These are phyloP conservation scores for Brassica napus DNA, from an alignment of 345 rosid genomes.

Conservation along the genomic window DNA sequence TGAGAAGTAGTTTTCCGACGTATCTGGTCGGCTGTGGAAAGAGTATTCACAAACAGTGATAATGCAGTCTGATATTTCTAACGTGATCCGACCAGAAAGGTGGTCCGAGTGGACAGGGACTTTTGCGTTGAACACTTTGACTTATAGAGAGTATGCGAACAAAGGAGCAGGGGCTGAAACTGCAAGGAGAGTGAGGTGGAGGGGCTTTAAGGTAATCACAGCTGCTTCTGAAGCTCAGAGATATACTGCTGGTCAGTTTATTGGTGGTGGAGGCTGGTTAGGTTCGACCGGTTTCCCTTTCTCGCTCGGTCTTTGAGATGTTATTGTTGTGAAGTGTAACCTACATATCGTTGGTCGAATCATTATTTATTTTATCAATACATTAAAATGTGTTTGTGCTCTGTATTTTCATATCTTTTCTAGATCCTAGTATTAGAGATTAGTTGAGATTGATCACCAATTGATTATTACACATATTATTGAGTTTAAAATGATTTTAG, in stretches of 20 bases:
- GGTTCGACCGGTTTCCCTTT: conserved; percentile 76
- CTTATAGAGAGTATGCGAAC: conserved; percentile 72
- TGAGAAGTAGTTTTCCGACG: no score
- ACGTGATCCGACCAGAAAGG: conserved; percentile 64
- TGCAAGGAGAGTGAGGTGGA: conserved; percentile 68
- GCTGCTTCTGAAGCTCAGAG: conserved; percentile 57
- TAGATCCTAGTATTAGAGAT: background rate
- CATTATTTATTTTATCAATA: background rate
- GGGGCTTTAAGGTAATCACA: conserved; percentile 60
- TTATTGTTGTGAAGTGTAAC: background rate
- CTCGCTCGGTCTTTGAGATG: conserved; percentile 55
- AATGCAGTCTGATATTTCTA: conserved; percentile 68
- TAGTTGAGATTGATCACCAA: background rate
- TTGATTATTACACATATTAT: background rate
- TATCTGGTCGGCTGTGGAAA: conserved; percentile 69
- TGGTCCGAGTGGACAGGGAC: conserved; percentile 79
- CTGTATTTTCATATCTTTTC: background rate
- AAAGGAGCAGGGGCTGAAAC: conserved; percentile 73
- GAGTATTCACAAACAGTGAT: conserved; percentile 79
- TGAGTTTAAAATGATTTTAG: background rate
- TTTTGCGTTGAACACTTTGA: conserved; percentile 67
- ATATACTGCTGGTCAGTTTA: conserved; percentile 55
- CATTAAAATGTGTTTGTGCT: background rate
- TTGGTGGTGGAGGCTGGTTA: conserved; percentile 72
- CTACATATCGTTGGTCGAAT: background rate